These are phyloP conservation scores for Pleurotus tuber-regium DNA, from an alignment of 768 basidiomycete species.

Conservation along the genomic window DNA sequence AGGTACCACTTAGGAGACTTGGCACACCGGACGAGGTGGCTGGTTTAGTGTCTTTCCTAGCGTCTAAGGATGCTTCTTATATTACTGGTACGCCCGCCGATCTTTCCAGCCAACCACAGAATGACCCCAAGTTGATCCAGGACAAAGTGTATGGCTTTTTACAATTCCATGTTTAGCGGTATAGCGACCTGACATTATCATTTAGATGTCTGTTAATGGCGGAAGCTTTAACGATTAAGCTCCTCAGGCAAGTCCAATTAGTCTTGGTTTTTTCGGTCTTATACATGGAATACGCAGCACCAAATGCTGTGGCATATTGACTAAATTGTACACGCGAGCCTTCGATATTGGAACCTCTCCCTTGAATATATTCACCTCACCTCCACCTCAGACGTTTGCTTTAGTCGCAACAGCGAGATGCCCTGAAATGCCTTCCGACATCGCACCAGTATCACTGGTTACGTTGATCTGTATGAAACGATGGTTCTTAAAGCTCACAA, in stretches of 20 bases:
- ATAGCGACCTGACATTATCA: background rate
- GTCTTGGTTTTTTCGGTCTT: too few relatives aligned
- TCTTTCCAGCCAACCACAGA: too few relatives aligned
- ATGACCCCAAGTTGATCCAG: too few relatives aligned
- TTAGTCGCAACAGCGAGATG: slow-evolving; percentile 22
- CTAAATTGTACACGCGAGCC: too few relatives aligned
- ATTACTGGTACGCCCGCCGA: slow-evolving; percentile 35
- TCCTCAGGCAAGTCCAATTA: too few relatives aligned
- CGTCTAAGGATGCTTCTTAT: slow-evolving; percentile 32
- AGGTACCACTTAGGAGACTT: slow-evolving; percentile 2
- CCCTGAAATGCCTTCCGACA: slow-evolving; percentile 32
- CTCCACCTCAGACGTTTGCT: background rate
- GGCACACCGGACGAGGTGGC: slow-evolving; percentile 32
- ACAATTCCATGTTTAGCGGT: too few relatives aligned
- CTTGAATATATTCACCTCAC: background rate
- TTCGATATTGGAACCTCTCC: too few relatives aligned
- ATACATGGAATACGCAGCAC: too few relatives aligned
- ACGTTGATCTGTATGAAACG: slow-evolving; percentile 43
- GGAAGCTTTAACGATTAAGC: too few relatives aligned
- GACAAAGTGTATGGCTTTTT: too few relatives aligned
- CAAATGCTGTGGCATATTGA: too few relatives aligned
- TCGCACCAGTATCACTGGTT: slow-evolving; percentile 39
- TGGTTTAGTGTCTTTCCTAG: slow-evolving; percentile 32
- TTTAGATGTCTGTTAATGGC: background rate
- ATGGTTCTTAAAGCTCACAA: background rate